Base-by-base conservation (phyloP, 1,139 yeast species). In the Taiozyma sp. region DNA sequence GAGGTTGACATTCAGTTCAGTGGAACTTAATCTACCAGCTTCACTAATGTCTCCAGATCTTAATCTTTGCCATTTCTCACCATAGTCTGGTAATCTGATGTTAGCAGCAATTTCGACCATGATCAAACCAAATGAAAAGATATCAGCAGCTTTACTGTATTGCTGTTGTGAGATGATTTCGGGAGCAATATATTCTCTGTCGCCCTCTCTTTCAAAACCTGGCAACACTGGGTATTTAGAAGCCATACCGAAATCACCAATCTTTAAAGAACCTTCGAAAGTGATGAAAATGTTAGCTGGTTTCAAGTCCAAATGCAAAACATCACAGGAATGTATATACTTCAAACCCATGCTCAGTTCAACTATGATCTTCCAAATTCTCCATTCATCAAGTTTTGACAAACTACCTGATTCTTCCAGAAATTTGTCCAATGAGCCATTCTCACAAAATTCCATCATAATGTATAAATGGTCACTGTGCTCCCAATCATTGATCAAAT, bases 31-130 rank as follows among this genome's bases (percentile, higher is more conserved):
- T 59, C 84, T 80, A 0, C 99, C 99, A 0, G 98, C 98, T 69
- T 93, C 99, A 32, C 96, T 85, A 56, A 95, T 73, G 67, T 93
- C 99, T 1, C 99, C 99, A 46, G 96, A 88, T 57, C 99, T 78
- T 56, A 93, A 73, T 67, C 92, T 92, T 59, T 96, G 93, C 99
- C 99, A 93, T 39, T 96, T 95, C 10, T 91, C 80, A 7, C 99
- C 99, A 67, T 95, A 92, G 61, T 93, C 98, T 0, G 99, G 99
- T 47, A 95, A 72, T 9, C 92, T 83, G 48, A 93, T 93, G 68
- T 93, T 93, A 2, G 99, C 97, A 1, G 99, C 99, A 60, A 91
- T 87, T 68, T 93, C 99, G 48, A 93, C 84, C 73, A 93, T 85
- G 59, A 93, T 88, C 54, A 95, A 74, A 0, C 99, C 99, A 46